phyloP scores from a whole-genome alignment of 345 rosid species.

The Sonneratia caseolaris region DNA sequence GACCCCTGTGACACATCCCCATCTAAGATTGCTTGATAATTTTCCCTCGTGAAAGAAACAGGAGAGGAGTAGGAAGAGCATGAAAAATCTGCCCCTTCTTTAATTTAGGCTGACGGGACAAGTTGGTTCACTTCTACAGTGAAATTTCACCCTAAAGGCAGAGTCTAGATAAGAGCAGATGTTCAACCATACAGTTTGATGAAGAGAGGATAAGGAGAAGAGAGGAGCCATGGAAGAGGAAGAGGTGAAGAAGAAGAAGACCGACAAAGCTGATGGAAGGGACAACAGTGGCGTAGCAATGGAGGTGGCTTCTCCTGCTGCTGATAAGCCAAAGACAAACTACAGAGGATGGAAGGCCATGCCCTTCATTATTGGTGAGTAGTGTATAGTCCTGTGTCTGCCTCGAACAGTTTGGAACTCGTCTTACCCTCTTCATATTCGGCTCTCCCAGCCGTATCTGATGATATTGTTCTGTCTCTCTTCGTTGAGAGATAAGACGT shows the following conservation, averaged over 20 bases:
- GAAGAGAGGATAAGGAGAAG: neutral
- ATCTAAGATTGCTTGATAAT: neutral
- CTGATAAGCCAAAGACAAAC: slow-evolving; percentile 28
- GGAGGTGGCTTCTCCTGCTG: slow-evolving; percentile 1
- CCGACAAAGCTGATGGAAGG: neutral
- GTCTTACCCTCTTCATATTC: neutral
- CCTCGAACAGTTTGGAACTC: neutral
- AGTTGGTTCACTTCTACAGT: neutral
- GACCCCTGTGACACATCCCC: no score
- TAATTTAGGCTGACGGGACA: neutral
- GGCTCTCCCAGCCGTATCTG: neutral
- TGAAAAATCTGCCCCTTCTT: neutral
- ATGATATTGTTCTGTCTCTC: neutral
- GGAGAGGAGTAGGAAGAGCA: slow-evolving; percentile 3
- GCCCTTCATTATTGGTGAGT: slow-evolving; percentile 62
- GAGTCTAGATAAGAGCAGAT: slow-evolving; percentile 1
- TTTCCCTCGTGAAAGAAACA: neutral
- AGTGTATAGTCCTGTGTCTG: neutral
- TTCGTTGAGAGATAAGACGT: neutral
- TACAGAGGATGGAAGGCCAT: slow-evolving; percentile 72
- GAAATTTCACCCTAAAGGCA: neutral
- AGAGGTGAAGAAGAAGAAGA: neutral
- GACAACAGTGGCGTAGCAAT: slow-evolving; percentile 10
- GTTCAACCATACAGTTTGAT: neutral
- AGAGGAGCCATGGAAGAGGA: slow-evolving; percentile 1